Evolutionary conservation across 2,329 filamentous ascomycete genomes (phyloP).

Genomic region (Sclerotinia nivalis): DNA sequence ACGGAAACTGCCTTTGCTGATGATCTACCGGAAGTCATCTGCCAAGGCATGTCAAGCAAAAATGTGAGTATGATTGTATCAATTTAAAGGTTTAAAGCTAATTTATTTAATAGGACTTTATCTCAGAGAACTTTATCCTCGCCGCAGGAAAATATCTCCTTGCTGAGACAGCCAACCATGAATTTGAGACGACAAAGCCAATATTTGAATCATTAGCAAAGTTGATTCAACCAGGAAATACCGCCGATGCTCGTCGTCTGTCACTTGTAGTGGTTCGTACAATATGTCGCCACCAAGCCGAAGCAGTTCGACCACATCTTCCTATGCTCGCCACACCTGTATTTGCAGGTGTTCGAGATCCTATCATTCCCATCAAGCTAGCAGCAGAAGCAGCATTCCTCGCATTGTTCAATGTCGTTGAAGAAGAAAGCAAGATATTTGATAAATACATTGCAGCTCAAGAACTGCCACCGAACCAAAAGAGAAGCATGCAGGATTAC

Average conservation of each 20-base stretch:
- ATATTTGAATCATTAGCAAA: slow-evolving; percentile 77
- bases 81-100: slow-evolving; percentile 7
- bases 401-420: slow-evolving; percentile 84
- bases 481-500: slow-evolving; percentile 93
- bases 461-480: slow-evolving; percentile 68
- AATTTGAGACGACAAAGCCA: slow-evolving; percentile 74
- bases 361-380: slow-evolving; percentile 92
- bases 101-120: slow-evolving; percentile 60
- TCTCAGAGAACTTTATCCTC: slow-evolving; percentile 84
- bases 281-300: slow-evolving; percentile 74
- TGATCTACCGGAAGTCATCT: slow-evolving; percentile 75
- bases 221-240: slow-evolving; percentile 73
- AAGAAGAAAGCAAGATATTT: slow-evolving; percentile 82
- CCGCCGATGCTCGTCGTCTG: slow-evolving; percentile 81
- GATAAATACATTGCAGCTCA: slow-evolving; percentile 82
- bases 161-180: slow-evolving; percentile 61
- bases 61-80: slow-evolving; percentile 57
- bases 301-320: slow-evolving; percentile 80
- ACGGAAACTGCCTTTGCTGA: slow-evolving; percentile 65
- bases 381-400: slow-evolving; percentile 94
- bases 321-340: slow-evolving; percentile 76
- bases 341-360: slow-evolving; percentile 86
- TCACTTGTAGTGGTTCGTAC: slow-evolving; percentile 87
- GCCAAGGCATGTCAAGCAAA: slow-evolving; percentile 75
- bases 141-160: slow-evolving; percentile 91